These are phyloP conservation scores for Hyphochytrium catenoides DNA, from an alignment of 352 stramenopile species.

Conservation along the genomic window DNA sequence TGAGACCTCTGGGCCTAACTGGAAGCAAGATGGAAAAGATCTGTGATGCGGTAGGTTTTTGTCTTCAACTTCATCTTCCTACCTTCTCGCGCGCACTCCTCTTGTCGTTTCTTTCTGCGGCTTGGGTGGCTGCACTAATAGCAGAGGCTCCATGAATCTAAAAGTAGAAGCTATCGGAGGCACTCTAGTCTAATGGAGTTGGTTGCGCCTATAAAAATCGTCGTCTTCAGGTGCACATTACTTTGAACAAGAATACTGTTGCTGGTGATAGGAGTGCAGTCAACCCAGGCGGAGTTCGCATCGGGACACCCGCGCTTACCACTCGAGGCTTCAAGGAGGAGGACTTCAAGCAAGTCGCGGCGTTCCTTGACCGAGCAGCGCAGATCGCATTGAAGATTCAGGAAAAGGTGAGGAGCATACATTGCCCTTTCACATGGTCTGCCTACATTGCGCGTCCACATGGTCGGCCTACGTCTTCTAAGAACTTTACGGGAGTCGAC, in stretches of 20 bases:
- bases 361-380: conserved; percentile 82
- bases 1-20: conserved; percentile 79
- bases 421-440: conserved; percentile 11
- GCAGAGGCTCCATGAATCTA: no score
- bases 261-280: conserved; percentile 83
- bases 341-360: conserved; percentile 84
- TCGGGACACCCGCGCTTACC: conserved; percentile 88
- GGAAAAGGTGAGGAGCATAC: conserved; percentile 15
- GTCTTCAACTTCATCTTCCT: no score
- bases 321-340: conserved; percentile 87
- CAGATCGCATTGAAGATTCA: conserved; percentile 83
- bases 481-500: conserved; percentile 1
- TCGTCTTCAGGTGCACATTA: conserved; percentile 91
- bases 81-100: no score
- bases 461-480: not conserved
- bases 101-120: no score
- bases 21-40: conserved; percentile 97
- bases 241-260: conserved; percentile 98
- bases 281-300: conserved; percentile 77
- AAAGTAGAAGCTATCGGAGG: no score
- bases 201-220: no score
- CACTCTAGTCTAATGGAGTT: no score
- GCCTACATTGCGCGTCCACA: not conserved
- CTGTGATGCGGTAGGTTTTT: no score
- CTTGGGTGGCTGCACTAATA: no score